phyloP scores from a whole-genome alignment of 2,329 filamentous ascomycete species.

The Parastagonospora nodorum region DNA sequence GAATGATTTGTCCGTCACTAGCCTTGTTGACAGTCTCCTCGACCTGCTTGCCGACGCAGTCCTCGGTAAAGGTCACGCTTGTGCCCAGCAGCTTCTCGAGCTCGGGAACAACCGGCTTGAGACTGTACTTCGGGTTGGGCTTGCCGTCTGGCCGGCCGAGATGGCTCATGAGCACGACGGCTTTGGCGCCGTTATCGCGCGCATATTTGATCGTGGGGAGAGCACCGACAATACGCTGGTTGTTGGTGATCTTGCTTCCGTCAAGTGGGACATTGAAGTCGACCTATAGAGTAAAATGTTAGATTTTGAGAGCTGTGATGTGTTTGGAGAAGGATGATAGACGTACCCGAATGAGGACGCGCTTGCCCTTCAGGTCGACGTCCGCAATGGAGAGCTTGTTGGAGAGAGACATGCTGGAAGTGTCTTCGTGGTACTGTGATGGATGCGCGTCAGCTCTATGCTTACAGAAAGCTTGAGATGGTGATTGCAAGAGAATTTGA shows the following conservation, averaged over 20 bases:
- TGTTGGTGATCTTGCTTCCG: conserved; percentile 90
- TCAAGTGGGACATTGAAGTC: conserved; percentile 99
- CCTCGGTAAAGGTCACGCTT: conserved; percentile 84
- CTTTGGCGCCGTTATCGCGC: conserved; percentile 85
- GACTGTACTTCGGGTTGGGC: conserved; percentile 88
- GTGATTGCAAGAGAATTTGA: background rate
- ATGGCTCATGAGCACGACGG: conserved; percentile 97
- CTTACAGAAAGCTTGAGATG: conserved; percentile 3
- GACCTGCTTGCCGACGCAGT: conserved; percentile 87
- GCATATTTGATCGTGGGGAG: conserved; percentile 95
- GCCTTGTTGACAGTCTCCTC: conserved; percentile 89
- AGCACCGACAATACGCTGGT: conserved; percentile 96
- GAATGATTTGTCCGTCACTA: conserved; percentile 78
- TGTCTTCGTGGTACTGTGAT: conserved; percentile 18
- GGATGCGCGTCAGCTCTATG: conserved; percentile 18
- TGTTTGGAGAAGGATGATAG: background rate
- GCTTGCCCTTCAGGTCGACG: conserved; percentile 96
- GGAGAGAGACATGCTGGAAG: conserved; percentile 82
- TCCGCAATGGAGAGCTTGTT: conserved; percentile 98
- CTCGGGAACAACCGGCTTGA: conserved; percentile 88
- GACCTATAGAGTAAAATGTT: conserved; percentile 64
- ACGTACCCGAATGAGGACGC: conserved; percentile 89
- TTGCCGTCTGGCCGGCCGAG: conserved; percentile 94
- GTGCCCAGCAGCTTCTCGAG: conserved; percentile 88
- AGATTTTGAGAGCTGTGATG: conserved; percentile 7